Evolutionary conservation across 306 rosid species (phyloP).

Genomic region (Acacia confusa): DNA sequence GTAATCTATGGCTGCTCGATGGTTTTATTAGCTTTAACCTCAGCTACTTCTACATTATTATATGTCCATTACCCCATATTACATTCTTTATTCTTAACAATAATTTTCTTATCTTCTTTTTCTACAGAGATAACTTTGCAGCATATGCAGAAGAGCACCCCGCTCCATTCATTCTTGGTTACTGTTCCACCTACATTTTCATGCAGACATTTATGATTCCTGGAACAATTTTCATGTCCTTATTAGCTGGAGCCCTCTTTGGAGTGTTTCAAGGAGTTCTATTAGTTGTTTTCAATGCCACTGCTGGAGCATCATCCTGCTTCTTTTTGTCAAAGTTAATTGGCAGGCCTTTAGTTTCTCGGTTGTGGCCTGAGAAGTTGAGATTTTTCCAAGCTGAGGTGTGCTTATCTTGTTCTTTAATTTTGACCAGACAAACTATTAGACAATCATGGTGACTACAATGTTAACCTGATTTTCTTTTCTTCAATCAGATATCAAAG

Average conservation of each 20-base stretch:
- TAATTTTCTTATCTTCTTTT: background rate
- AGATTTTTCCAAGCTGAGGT: slow-evolving; percentile 94
- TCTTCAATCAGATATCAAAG: slow-evolving; percentile 67
- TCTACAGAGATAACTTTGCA: slow-evolving; percentile 64
- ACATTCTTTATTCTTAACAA: background rate
- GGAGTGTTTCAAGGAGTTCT: slow-evolving; percentile 77
- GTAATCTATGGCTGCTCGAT: background rate
- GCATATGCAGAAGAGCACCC: slow-evolving; percentile 62
- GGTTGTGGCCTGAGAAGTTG: slow-evolving; percentile 92
- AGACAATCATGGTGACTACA: background rate
- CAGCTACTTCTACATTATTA: background rate
- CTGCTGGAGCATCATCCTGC: slow-evolving; percentile 88
- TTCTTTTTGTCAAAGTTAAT: slow-evolving; percentile 86
- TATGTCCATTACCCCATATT: background rate
- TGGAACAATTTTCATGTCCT: slow-evolving; percentile 91
- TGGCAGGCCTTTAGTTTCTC: slow-evolving; percentile 81
- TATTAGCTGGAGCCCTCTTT: slow-evolving; percentile 93
- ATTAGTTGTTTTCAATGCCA: slow-evolving; percentile 84
- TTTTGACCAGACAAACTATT: background rate
- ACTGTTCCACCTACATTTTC: slow-evolving; percentile 91
- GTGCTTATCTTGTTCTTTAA: slow-evolving; percentile 35
- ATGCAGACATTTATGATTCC: slow-evolving; percentile 99
- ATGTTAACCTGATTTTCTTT: slow-evolving; percentile 13
- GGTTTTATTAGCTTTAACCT: background rate
- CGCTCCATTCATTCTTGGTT: slow-evolving; percentile 78